A percentile compares a stretch with the other conserved stretches of the same genome.
Conservation (phyloP, 2,329 filamentous ascomycete species). For the Aureobasidium mangrovei region DNA sequence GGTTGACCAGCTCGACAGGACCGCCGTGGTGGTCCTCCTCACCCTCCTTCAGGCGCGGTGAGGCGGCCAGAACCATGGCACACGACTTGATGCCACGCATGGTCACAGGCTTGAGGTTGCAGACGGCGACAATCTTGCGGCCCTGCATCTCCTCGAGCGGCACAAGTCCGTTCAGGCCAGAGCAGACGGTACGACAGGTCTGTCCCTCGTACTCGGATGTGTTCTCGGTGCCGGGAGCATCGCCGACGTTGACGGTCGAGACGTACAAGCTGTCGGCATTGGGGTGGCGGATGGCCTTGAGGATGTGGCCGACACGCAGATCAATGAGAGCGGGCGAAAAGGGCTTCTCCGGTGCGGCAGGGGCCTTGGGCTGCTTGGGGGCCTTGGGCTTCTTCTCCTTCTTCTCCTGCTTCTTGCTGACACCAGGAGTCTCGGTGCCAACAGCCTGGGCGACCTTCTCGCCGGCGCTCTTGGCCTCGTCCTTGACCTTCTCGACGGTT, state of each 20-base stretch:
- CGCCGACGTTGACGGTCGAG: constrained; percentile 89
- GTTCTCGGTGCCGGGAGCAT: constrained; percentile 76
- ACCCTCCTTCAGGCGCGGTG: constrained; percentile 71
- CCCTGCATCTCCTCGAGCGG: constrained; percentile 95
- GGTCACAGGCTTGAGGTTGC: constrained; percentile 97
- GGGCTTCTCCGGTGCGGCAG: constrained; percentile 58
- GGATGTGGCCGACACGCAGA: constrained; percentile 90
- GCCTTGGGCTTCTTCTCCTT: constrained; percentile 91
- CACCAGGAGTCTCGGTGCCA: constrained; percentile 32
- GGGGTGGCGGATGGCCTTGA: constrained; percentile 90
- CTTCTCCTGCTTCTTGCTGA: constrained; percentile 44
- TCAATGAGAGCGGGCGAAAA: constrained; percentile 83
- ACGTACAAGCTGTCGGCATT: constrained; percentile 95
- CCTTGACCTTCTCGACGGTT: constrained; percentile 32
- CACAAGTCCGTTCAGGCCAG: constrained; percentile 84
- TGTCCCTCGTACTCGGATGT: constrained; percentile 87
- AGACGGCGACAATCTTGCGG: constrained; percentile 89
- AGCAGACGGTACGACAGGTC: constrained; percentile 90
- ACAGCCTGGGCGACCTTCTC: constrained; percentile 42
- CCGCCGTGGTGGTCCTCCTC: constrained; percentile 78
- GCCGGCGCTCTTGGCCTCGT: constrained; percentile 42
- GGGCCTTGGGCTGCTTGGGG: constrained; percentile 59
- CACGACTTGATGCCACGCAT: constrained; percentile 81
- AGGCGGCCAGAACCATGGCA: constrained; percentile 93
- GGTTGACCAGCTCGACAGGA: constrained; percentile 83